Base-by-base conservation (phyloP, 345 rosid species). In the Hibiscus mutabilis region DNA sequence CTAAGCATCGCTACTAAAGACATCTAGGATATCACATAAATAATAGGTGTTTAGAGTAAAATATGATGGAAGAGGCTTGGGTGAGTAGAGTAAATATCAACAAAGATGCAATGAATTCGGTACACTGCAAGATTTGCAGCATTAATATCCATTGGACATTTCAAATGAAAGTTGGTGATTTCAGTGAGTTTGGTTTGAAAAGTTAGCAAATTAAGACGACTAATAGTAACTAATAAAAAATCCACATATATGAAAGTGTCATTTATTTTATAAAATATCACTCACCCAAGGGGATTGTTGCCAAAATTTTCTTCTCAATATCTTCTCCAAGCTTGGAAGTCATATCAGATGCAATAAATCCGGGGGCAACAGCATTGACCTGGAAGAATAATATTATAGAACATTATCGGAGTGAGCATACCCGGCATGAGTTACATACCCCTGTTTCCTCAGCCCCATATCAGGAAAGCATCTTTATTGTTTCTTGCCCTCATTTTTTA, bases 291-390 rank as follows among this genome's bases (percentile, higher is more conserved):
- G 99, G 99, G 64, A 96, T 92, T 31, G 90, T 80, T 80, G 81
- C 86, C 87, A 92, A 71, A 73, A 92, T 84, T 81, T 89, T 96
- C 97, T 92, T 96, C 81, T 92, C 94, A 76, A 87, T 80, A 73
- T 89, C 94, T 40, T 88, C 96, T 21, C 96, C 90, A 77, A 96
- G 99, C 82, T 92, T 87, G 73, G 95, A 86, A 69, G 99, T 92
- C 96, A 91, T 86, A 74, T 91, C 96, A 76, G 97, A 88, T 59
- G 97, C 97, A 70, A 95, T 95, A 82, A 95, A 92, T 51, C 98
- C 99, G 0, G 97, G 97, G 44, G 98, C 94, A 77, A 92, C 76
- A 73, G 91, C 97, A 82, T 90, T 95, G 75, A 92, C 98, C 96
- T 90, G 80, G 63, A 80, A 74, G 35, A 53, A 76, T 0, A 33